Conservation (phyloP, 2,329 filamentous ascomycete genomes). For the Lecanicillium sp. region DNA sequence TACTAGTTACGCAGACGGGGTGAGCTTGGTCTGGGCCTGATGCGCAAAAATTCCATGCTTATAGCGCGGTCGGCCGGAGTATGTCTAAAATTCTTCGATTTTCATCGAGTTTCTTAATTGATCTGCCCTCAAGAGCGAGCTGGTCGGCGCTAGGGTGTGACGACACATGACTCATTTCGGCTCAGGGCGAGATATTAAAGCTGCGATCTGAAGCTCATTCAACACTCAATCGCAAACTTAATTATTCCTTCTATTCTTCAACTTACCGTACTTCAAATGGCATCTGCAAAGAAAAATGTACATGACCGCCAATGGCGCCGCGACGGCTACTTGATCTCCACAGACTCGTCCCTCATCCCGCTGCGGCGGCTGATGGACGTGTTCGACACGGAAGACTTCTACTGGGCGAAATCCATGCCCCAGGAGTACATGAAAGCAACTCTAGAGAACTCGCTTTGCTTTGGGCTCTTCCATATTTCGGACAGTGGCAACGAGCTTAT, state of each 20-base stretch:
- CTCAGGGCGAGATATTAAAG: neutral
- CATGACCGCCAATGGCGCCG: conserved; percentile 14
- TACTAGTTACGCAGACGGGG: too few species aligned
- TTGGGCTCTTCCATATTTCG: conserved; percentile 42
- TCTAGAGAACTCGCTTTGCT: conserved; percentile 48
- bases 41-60: too few species aligned
- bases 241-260: neutral
- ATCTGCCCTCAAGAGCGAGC: too few species aligned
- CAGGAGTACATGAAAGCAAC: conserved; percentile 37
- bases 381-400: conserved; percentile 44
- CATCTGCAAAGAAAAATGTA: neutral
- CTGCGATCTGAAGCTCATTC: neutral
- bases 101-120: too few species aligned
- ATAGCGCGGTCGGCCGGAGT: too few species aligned
- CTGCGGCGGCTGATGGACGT: conserved; percentile 41
- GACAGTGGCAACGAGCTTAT: conserved; percentile 18
- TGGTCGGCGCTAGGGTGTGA: too few species aligned
- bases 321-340: conserved; percentile 48
- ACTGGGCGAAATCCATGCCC: conserved; percentile 48
- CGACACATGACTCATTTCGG: conserved; percentile 6
- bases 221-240: neutral
- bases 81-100: too few species aligned
- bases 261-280: neutral
- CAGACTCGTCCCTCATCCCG: conserved; percentile 44
- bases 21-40: too few species aligned